Conservation (phyloP, 768 basidiomycete genomes). For the Strobilomyces echinocephalus region DNA sequence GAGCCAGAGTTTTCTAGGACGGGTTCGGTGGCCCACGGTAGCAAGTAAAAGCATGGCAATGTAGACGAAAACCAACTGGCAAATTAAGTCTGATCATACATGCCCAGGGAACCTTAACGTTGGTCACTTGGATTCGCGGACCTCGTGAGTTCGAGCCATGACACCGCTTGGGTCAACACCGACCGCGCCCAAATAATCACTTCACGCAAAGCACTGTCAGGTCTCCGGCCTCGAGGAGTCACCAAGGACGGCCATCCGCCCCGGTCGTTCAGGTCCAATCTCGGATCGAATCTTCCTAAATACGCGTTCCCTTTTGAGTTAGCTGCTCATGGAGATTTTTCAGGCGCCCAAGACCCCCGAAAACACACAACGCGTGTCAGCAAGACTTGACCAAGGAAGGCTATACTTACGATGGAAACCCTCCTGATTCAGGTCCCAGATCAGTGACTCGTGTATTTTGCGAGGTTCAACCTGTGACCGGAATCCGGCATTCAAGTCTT, state of each 20-base stretch:
- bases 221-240: conserved; percentile 44
- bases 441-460: conserved; percentile 18
- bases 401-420: conserved; percentile 27
- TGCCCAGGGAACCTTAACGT: conserved; percentile 24
- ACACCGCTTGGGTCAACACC: conserved; percentile 30
- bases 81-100: conserved; percentile 33
- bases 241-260: conserved; percentile 33
- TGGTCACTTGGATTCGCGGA: conserved; percentile 31
- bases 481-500: conserved; percentile 3
- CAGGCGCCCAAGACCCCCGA: conserved; percentile 25
- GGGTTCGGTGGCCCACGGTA: conserved; percentile 25
- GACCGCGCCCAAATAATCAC: conserved; percentile 32
- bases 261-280: conserved; percentile 28
- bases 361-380: conserved; percentile 26
- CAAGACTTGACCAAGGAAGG: conserved; percentile 25
- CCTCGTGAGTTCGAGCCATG: conserved; percentile 25
- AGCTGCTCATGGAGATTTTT: conserved; percentile 27
- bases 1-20: conserved; percentile 23
- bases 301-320: conserved; percentile 48
- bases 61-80: conserved; percentile 23
- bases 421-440: conserved; percentile 11
- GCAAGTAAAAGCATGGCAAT: conserved; percentile 32
- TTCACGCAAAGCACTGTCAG: conserved; percentile 22
- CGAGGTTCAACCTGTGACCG: conserved; percentile 18
- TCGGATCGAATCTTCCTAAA: conserved; percentile 38